phyloP scores from a whole-genome alignment of 768 basidiomycete genomes.

The Phylloporus sp. region DNA sequence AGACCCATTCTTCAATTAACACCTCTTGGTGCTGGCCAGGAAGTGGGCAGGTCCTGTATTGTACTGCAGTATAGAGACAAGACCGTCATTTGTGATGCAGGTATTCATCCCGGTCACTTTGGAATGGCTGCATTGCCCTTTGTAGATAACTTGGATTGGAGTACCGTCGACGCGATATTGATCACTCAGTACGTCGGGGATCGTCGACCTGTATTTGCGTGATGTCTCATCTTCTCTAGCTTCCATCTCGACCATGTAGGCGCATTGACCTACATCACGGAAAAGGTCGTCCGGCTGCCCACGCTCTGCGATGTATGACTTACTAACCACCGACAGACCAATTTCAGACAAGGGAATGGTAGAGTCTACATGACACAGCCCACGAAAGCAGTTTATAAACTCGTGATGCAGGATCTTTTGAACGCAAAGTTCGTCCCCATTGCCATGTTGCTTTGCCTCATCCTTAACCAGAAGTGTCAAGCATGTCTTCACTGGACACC shows the following conservation, averaged over 20 bases:
- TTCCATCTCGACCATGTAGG: conserved; percentile 98
- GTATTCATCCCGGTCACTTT: conserved; percentile 88
- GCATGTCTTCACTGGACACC: conserved; percentile 65
- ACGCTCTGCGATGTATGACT: neutral
- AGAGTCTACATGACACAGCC: conserved; percentile 99
- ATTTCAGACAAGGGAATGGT: conserved; percentile 91
- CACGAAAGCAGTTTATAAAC: conserved; percentile 94
- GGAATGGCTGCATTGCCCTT: conserved; percentile 94
- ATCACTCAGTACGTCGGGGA: conserved; percentile 78
- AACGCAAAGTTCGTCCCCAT: conserved; percentile 67
- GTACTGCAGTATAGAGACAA: conserved; percentile 88
- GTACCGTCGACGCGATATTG: conserved; percentile 89
- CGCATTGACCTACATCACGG: conserved; percentile 91
- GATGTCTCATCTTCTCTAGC: conserved; percentile 37
- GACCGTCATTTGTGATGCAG: conserved; percentile 93
- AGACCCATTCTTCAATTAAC: conserved; percentile 70
- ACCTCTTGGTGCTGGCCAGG: conserved; percentile 91
- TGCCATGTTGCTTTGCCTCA: neutral
- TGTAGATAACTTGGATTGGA: conserved; percentile 96
- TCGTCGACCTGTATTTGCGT: neutral
- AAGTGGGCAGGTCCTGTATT: conserved; percentile 94
- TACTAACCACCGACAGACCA: conserved; percentile 59
- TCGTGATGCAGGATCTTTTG: conserved; percentile 98
- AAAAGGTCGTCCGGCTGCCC: conserved; percentile 60
- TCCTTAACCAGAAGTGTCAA: conserved; percentile 9